Evolutionary conservation across 768 basidiomycete species (phyloP), one percentile per base, ranked within the genome.

Genomic region (Boletus tylopilopsis): DNA sequence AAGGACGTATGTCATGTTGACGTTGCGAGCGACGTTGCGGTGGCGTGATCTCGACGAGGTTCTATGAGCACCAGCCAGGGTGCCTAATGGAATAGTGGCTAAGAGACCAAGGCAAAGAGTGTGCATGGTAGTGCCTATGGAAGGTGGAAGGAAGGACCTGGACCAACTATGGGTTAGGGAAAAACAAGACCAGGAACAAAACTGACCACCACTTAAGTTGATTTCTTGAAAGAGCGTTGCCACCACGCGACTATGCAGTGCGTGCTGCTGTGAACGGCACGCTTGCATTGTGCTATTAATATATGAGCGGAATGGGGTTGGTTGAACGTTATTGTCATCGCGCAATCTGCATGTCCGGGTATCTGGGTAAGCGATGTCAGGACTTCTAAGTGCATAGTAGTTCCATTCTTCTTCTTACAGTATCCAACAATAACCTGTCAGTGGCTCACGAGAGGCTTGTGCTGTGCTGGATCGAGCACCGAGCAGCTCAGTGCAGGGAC

Each of bases 51-150:
- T 55, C 11, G 53, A 42, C 19, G 50, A 32, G 13, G 52, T 53
- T 42, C 55, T 57, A 41, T 68, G 63, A 44, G 69, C 61, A 67
- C 71, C 67, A 48, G 59, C 75, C 61, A 69, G 67, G 55, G 73
- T 68, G 53, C 63, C 56, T 42, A 74, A 55, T 11, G 70, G 57
- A 35, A 71, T 49, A 30, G 64, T 49, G 5, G 62, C 58, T 22
- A 75, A 50, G 38, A 73, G 58, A 36, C 63, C n/a, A 18, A 63
- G 35, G 52, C 66, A 67, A 55, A 71, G 57, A 50, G 51, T 18
- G 67, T 64, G 53, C 71, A 72, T 73, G 43, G 52, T 55, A 36
- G 45, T 50, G 13, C 43, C 23, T 22, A 42, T 56, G 34, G 24
- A 32, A 30, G 40, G 29, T 33, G 23, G 55, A 55, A 61, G 22